Conservation (phyloP, 2,329 filamentous ascomycete species). For the Penicillium olsonii region DNA sequence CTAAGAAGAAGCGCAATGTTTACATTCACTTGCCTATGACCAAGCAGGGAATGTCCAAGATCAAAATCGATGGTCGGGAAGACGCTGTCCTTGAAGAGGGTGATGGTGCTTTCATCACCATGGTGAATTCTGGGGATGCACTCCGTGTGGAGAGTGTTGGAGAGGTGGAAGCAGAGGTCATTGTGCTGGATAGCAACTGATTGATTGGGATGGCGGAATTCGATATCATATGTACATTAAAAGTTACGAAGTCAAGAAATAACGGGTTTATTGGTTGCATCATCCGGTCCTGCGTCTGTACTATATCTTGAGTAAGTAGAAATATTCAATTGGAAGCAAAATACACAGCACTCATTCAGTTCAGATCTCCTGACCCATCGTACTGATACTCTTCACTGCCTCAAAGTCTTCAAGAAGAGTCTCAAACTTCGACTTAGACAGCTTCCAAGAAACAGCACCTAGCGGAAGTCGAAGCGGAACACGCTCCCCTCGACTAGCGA, state of each 20-base stretch:
- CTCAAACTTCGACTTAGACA: not conserved
- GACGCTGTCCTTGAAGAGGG: constrained; percentile 71
- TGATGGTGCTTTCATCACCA: constrained; percentile 75
- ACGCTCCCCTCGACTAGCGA: constrained; percentile 35
- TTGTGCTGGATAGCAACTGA: constrained; percentile 65
- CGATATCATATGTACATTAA: not conserved
- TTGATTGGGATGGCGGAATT: not conserved
- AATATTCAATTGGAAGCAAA: too few relatives aligned
- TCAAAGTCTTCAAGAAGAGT: not conserved
- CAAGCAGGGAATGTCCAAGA: constrained; percentile 70
- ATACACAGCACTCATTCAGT: not conserved
- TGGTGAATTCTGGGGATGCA: constrained; percentile 64
- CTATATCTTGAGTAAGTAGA: too few relatives aligned
- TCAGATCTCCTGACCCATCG: not conserved
- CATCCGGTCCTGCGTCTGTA: too few relatives aligned
- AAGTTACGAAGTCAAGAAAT: not conserved
- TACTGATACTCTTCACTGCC: not conserved
- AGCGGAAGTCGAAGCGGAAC: constrained; percentile 48
- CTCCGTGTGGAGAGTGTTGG: constrained; percentile 68
- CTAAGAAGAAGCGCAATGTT: constrained; percentile 63
- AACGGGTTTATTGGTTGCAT: too few relatives aligned
- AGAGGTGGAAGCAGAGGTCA: constrained; percentile 68
- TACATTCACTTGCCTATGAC: constrained; percentile 82
- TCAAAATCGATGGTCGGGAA: constrained; percentile 67
- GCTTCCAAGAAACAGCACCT: constrained; percentile 23